phyloP scores from a whole-genome alignment of 1,284 basidiomycete genomes.

The Amylostereum chailletii region DNA sequence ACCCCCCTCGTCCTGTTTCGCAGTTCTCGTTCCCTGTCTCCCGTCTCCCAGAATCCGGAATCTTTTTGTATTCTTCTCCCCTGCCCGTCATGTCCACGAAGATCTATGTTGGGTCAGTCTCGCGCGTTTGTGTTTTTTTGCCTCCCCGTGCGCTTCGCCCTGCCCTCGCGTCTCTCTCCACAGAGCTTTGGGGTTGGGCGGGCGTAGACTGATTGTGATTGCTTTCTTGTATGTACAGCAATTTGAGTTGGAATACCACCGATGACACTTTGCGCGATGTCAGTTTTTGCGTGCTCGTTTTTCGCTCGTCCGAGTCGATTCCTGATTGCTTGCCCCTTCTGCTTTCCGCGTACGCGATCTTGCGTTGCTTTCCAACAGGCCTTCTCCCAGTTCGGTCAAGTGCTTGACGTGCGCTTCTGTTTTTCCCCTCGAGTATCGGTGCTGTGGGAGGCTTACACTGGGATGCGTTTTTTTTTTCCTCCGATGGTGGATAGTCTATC shows the following conservation, averaged over 20 bases:
- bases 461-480: neutral
- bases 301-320: slow-evolving; percentile 24
- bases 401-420: slow-evolving; percentile 63
- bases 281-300: slow-evolving; percentile 41
- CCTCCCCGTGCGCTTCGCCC: neutral
- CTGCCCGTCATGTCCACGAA: slow-evolving; percentile 55
- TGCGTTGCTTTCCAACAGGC: slow-evolving; percentile 47
- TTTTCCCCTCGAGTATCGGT: neutral
- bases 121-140: slow-evolving; percentile 11
- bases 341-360: slow-evolving; percentile 20
- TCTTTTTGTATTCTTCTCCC: slow-evolving; percentile 5
- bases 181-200: slow-evolving; percentile 9
- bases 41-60: slow-evolving; percentile 7
- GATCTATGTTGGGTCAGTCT: slow-evolving; percentile 80
- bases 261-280: slow-evolving; percentile 83
- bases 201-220: slow-evolving; percentile 22
- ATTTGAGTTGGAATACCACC: slow-evolving; percentile 91
- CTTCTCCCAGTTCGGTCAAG: slow-evolving; percentile 57
- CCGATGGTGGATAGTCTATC: slow-evolving; percentile 53
- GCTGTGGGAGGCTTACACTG: no score
- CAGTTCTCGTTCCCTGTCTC: slow-evolving; percentile 14
- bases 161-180: no score
- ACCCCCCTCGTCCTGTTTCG: slow-evolving; percentile 9
- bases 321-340: slow-evolving; percentile 15
- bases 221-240: slow-evolving; percentile 42